These are phyloP conservation scores for Acacia confusa DNA, from an alignment of 306 rosid genomes.

Conservation along the genomic window DNA sequence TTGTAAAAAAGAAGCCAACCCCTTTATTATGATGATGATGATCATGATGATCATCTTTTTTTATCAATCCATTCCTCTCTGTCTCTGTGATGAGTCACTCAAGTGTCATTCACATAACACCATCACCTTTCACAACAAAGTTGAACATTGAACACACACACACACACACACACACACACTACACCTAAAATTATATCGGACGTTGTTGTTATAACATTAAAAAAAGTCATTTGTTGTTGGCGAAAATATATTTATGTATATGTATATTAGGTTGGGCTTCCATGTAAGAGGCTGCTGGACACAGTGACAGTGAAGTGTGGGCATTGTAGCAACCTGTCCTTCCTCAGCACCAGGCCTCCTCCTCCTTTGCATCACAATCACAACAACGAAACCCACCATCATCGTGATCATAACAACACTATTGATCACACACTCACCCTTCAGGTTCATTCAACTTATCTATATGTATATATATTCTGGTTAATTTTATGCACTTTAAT, in stretches of 20 bases:
- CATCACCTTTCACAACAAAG: not conserved
- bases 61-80: not conserved
- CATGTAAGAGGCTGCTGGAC: constrained; percentile 85
- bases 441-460: constrained; percentile 41
- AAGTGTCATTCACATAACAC: not conserved
- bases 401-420: not conserved
- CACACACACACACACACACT: not conserved
- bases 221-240: not conserved
- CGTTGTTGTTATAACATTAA: not conserved
- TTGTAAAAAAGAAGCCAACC: not conserved
- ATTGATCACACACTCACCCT: constrained; percentile 68
- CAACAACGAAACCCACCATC: constrained; percentile 20
- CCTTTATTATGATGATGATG: not conserved
- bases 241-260: too few species aligned
- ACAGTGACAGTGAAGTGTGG: constrained; percentile 99
- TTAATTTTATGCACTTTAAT: not conserved
- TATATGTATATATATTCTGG: not conserved
- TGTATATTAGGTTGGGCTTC: constrained; percentile 70
- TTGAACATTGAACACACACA: not conserved
- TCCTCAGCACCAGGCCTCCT: constrained; percentile 84
- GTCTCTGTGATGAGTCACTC: not conserved
- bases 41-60: not conserved
- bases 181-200: not conserved
- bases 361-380: not conserved
- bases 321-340: constrained; percentile 93